Evolutionary conservation across 2,329 filamentous ascomycete species (phyloP).

Genomic region (Cercospora sp.): DNA sequence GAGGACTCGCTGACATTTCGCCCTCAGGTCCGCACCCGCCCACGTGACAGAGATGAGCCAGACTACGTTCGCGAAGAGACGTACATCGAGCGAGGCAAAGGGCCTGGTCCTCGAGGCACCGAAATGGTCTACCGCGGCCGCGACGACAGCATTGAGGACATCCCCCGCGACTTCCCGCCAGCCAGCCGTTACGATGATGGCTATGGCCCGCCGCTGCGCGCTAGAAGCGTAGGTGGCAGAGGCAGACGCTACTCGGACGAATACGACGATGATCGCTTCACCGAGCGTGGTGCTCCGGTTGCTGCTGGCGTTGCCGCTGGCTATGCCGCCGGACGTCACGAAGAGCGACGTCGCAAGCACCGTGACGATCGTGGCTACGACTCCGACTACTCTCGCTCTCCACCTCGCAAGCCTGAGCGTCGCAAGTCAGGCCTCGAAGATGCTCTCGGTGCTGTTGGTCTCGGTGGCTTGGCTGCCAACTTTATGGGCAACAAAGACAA

Average conservation of each 20-base stretch:
- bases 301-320: constrained; percentile 46
- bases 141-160: constrained; percentile 82
- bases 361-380: constrained; percentile 51
- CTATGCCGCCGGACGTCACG: constrained; percentile 38
- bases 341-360: constrained; percentile 40
- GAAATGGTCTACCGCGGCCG: constrained; percentile 57
- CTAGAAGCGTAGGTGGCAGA: constrained; percentile 60
- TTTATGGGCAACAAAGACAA: constrained; percentile 58
- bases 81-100: constrained; percentile 51
- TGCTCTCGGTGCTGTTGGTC: constrained; percentile 57
- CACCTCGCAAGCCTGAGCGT: constrained; percentile 45
- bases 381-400: constrained; percentile 47
- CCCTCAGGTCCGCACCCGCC: constrained; percentile 39
- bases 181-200: constrained; percentile 31
- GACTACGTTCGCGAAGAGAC: constrained; percentile 53
- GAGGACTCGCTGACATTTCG: constrained; percentile 18
- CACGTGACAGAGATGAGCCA: constrained; percentile 51
- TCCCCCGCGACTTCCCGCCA: constrained; percentile 79
- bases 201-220: constrained; percentile 55
- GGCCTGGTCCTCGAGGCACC: constrained; percentile 41
- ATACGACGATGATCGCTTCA: constrained; percentile 61
- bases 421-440: constrained; percentile 64
- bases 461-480: constrained; percentile 55
- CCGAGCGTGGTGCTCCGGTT: constrained; percentile 42
- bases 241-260: constrained; percentile 39